Base-by-base conservation (phyloP, 306 rosid genomes). In the Acacia melanoxylon region DNA sequence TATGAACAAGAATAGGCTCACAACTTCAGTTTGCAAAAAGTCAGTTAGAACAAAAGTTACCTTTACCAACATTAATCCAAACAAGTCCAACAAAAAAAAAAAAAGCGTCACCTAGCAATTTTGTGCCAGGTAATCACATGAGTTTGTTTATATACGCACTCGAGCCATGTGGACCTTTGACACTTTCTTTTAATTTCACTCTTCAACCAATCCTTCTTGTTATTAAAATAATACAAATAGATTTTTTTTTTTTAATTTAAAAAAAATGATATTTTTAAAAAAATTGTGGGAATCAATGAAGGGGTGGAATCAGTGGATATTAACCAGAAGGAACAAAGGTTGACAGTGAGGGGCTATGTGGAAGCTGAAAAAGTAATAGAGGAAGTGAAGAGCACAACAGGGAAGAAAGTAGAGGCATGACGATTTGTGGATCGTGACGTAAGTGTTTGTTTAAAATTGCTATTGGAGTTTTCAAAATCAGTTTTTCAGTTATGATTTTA, bases 321-420 rank as follows among this genome's bases (percentile, higher is more conserved):
- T 24, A 65, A 91, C 80, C 69, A 85, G 70, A 93, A 93, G 87
- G 88, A 70, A 67, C 92, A 92, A 78, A 85, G 78, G 54, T 91
- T 93, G 52, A 89, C 84, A 0, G 98, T 89, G 49, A 87, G 66
- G 0, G 98, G 97, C 1, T 48, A 74, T 68, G 89, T 91, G 67
- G 95, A 93, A 66, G 68, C 89, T 58, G 66, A 87, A 33, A 90
- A 89, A 81, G 97, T 91, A 3, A 62, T 93, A 9, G 82, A 91
- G 68, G 93, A 59, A 75, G 92, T 95, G 65, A 72, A 45, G 84
- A 85, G 81, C 74, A 95, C 98, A 12, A 95, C 95, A 10, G 98
- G 97, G 59, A 93, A 91, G 78, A 84, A 10, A 13, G 98, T 94
- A 0, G 98, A 93, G 71, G 27, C 80, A 45, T 95, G 98, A 94